phyloP scores from a whole-genome alignment of 2,329 filamentous ascomycete species.

The Alternaria infectoria region DNA sequence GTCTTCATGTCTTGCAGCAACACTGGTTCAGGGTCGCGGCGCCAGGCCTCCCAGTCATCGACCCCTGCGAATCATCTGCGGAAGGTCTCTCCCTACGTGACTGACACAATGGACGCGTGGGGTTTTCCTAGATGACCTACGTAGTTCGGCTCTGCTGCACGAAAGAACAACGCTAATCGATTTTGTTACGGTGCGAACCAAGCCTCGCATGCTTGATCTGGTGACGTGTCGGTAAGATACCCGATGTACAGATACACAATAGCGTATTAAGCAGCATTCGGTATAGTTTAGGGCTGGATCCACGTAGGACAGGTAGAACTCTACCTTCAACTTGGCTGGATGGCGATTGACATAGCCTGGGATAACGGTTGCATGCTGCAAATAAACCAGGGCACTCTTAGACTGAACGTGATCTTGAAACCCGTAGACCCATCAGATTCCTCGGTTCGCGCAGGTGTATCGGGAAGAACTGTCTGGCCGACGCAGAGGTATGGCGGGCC shows the following conservation, averaged over 20 bases:
- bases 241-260: slow-evolving; percentile 6
- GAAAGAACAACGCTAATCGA: slow-evolving; percentile 21
- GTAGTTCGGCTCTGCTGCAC: slow-evolving; percentile 18
- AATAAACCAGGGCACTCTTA: not conserved
- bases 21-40: slow-evolving; percentile 13
- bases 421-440: slow-evolving; percentile 8
- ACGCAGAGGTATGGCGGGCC: slow-evolving; percentile 7
- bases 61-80: slow-evolving; percentile 16
- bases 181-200: slow-evolving; percentile 3
- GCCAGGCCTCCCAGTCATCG: slow-evolving; percentile 15
- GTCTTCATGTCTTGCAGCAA: slow-evolving; percentile 13
- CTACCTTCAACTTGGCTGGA: slow-evolving; percentile 5
- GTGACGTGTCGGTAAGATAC: slow-evolving; percentile 6
- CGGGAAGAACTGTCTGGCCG: not conserved
- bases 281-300: slow-evolving; percentile 9
- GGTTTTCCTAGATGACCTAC: slow-evolving; percentile 28
- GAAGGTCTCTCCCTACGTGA: slow-evolving; percentile 9
- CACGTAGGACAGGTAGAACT: slow-evolving; percentile 13
- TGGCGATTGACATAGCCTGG: not conserved
- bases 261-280: slow-evolving; percentile 9
- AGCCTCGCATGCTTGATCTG: slow-evolving; percentile 16
- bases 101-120: slow-evolving; percentile 14
- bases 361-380: slow-evolving; percentile 4
- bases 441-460: slow-evolving; percentile 1
- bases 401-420: not conserved